Base-by-base conservation (phyloP, 2,329 filamentous ascomycete genomes). In the Cadophora sp. region DNA sequence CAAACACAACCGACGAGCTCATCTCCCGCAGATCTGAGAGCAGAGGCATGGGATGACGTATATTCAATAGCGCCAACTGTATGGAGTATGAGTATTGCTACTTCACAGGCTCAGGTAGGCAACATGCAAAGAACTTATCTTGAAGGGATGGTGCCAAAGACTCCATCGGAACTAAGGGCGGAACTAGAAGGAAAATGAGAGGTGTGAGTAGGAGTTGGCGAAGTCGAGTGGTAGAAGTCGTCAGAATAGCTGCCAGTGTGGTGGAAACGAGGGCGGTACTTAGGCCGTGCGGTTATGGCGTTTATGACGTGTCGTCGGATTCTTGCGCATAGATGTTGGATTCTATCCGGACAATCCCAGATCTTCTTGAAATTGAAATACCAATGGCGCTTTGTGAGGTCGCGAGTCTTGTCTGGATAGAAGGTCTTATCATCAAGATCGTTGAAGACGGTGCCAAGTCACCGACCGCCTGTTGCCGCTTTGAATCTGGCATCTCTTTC, bases 91-190 rank as follows among this genome's bases (percentile, higher is more conserved):
- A 62, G 60, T 16, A 19, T 51, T 22, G 60, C 43, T 5, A 50
- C 40, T 19, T 50, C 60, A 14, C 24, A 24, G 27, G 46, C 46
- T 4, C 61, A 65, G 37, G 34, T 65, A n/a, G 64, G 64, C 12
- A 40, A 65, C 14, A 62, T 62, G 59, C 48, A 50, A 53, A 56
- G 60, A 51, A 62, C 51, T 7, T 27, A 60, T 37, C 34, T 34
- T 16, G 64, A 65, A 29, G 64, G 64, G 14, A 29, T 65, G 64
- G 64, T 60, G 7, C 37, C 55, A 31, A 65, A 34, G 55, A 51
- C 53, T 8, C 50, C 34, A 16, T 46, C 34, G 14, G 50, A 56
- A 16, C 7, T 64, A 7, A 27, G 22, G 11, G 12, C 12, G 22
- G 31, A 58, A 34, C 16, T 48, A 4, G 19, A 24, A n/a, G 50